Base-by-base conservation (phyloP, 1,284 basidiomycete genomes). In the Puccinia coronata region DNA sequence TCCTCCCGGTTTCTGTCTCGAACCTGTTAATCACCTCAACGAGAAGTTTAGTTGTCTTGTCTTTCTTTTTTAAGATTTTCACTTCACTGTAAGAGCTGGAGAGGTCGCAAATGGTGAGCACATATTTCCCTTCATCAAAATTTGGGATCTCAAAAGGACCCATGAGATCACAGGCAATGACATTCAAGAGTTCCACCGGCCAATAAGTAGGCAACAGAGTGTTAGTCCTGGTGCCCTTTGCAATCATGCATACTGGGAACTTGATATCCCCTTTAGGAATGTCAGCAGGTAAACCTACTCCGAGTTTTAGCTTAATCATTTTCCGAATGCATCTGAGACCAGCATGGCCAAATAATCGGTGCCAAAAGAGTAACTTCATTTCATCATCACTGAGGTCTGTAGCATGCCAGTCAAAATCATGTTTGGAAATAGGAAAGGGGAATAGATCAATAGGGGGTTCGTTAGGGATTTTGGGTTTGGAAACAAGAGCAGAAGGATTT, bases 91-190 rank as follows among this genome's bases (percentile, higher is more conserved):
- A 77, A 14, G 43, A 31, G n/a, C n/a, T n/a, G n/a, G n/a, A n/a
- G n/a, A n/a, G n/a, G 20, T 23, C 34, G 1, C 75, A 47, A 31
- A 77, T 47, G n/a, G 57, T 51, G 1, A 77, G 59, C 6, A 53
- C 43, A 67, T 65, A 77, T 16, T 20, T 28, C 23, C 39, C 61
- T 2, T 41, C 34, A 23, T 12, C 47, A 25, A 63, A n/a, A n/a
- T n/a, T n/a, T n/a, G n/a, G n/a, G n/a, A n/a, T n/a, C n/a, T n/a
- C n/a, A n/a, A n/a, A n/a, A 47, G 75, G 75, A 25, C 75, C 75
- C 41, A 77, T 77, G 5, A 77, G 41, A 47, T 77, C 75, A 39
- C 36, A 43, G 2, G 39, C 61, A 20, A 77, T 41, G 11, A 77
- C 55, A 4, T 63, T 39, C 0, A 77, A 28, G 2, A 1, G 1